These are phyloP conservation scores for Cystobasidiopsis lactophilus DNA, from an alignment of 768 basidiomycete species.

Conservation along the genomic window DNA sequence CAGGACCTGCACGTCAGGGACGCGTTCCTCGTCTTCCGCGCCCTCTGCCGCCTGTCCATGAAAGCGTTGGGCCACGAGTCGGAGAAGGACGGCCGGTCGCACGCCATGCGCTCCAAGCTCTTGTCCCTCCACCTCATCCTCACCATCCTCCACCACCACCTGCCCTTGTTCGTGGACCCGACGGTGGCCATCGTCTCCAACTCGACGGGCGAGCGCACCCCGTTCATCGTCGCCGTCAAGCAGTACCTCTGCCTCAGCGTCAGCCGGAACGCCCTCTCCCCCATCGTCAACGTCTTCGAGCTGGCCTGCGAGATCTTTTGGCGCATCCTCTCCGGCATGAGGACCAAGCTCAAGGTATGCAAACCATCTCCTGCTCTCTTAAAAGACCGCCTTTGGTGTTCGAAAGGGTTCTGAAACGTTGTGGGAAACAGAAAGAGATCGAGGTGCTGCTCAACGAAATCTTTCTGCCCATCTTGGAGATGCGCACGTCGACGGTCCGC, in stretches of 20 bases:
- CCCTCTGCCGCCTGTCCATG: constrained; percentile 93
- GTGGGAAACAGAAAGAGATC: constrained; percentile 65
- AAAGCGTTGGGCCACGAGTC: constrained; percentile 85
- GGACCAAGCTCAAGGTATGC: constrained; percentile 75
- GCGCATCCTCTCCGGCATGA: constrained; percentile 79
- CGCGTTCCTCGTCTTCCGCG: constrained; percentile 90
- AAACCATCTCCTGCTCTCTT: neutral
- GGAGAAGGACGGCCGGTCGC: constrained; percentile 91
- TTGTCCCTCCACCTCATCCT: constrained; percentile 84
- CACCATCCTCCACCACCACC: constrained; percentile 73
- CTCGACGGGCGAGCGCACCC: constrained; percentile 64
- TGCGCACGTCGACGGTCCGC: constrained; percentile 83
- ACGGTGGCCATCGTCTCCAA: constrained; percentile 76
- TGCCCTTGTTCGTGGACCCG: constrained; percentile 71
- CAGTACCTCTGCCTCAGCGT: constrained; percentile 84
- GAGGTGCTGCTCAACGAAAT: constrained; percentile 97
- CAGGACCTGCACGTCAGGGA: constrained; percentile 89
- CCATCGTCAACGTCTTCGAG: constrained; percentile 91
- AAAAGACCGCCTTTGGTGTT: constrained; percentile 5
- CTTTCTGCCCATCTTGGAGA: constrained; percentile 92
- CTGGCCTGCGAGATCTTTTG: constrained; percentile 97
- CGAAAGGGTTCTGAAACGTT: neutral
- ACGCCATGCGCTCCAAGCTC: constrained; percentile 90
- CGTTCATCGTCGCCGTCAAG: constrained; percentile 78
- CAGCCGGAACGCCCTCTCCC: constrained; percentile 83